These are phyloP conservation scores for Pythium dissotocum DNA, from an alignment of 352 stramenopile genomes.

Conservation along the genomic window DNA sequence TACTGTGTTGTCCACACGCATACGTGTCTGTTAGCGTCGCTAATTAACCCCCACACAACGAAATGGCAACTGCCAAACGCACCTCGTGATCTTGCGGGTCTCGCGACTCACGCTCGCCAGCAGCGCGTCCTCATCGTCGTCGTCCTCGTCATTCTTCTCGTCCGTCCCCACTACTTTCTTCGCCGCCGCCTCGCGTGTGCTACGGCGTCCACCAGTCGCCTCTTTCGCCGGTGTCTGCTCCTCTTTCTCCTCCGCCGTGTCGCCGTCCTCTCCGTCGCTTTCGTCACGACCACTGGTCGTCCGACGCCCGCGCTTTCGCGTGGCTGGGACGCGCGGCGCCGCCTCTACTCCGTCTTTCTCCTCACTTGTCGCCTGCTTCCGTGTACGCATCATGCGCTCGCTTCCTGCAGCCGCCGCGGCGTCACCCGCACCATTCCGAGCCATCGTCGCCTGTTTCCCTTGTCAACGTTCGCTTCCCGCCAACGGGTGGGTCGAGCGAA, in stretches of 20 bases:
- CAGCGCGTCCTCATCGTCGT: conserved; percentile 39
- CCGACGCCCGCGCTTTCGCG: conserved; percentile 14
- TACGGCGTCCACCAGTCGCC: background rate
- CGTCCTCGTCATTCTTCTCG: conserved; percentile 26
- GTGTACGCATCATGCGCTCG: conserved; percentile 11
- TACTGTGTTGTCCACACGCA: background rate
- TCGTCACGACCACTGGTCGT: conserved; percentile 9
- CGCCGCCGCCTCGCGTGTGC: background rate
- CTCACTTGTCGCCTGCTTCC: background rate
- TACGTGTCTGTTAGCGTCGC: background rate
- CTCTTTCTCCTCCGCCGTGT: background rate
- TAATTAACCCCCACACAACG: background rate
- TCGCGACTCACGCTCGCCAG: conserved; percentile 47
- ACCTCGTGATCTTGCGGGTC: conserved; percentile 38
- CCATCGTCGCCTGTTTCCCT: conserved; percentile 7
- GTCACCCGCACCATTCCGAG: conserved; percentile 4
- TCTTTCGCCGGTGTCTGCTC: background rate
- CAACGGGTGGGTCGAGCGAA: conserved; percentile 2
- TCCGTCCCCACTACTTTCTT: conserved; percentile 1
- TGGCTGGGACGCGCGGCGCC: background rate
- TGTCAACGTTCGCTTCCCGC: background rate
- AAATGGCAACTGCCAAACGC: background rate
- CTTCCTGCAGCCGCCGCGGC: background rate
- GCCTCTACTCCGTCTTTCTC: background rate
- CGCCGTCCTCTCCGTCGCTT: conserved; percentile 2